phyloP scores from a whole-genome alignment of 2,329 filamentous ascomycete species.

The Hymenotorrendiella dingleyae region DNA sequence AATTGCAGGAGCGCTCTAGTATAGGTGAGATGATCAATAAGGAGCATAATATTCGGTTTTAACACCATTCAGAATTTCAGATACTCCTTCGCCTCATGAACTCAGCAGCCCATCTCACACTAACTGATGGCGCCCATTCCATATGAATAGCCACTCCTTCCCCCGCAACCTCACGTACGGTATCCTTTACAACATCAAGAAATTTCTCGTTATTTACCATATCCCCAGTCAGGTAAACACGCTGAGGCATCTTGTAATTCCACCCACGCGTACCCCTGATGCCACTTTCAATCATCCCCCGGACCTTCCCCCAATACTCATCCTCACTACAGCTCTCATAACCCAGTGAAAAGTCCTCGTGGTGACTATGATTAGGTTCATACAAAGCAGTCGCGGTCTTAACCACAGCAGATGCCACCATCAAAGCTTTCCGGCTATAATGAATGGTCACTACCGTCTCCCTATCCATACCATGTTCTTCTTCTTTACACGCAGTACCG shows the following conservation, averaged over 20 bases:
- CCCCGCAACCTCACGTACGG: not conserved
- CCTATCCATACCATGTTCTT: not conserved
- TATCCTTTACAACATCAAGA: not conserved
- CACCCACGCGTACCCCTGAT: not conserved
- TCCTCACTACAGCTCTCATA: not conserved
- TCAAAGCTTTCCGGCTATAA: constrained; percentile 6
- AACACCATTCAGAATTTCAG: too few relatives aligned
- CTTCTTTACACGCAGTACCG: not conserved
- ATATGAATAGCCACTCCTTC: too few relatives aligned
- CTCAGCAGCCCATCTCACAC: constrained; percentile 2
- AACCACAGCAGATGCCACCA: not conserved
- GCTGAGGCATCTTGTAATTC: not conserved
- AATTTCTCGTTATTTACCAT: not conserved
- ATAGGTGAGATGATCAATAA: too few relatives aligned
- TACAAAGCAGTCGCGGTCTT: not conserved
- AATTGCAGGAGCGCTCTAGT: too few relatives aligned
- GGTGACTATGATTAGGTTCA: constrained; percentile 5
- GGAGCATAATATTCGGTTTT: too few relatives aligned
- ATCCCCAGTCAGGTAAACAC: not conserved
- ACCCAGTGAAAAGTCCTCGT: constrained; percentile 9
- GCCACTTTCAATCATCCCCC: constrained; percentile 4
- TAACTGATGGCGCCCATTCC: too few relatives aligned
- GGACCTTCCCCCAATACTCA: not conserved
- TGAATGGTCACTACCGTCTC: constrained; percentile 1
- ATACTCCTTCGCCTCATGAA: constrained; percentile 6